phyloP scores from a whole-genome alignment of 2,329 filamentous ascomycete genomes.

The Pseudocercospora musae region DNA sequence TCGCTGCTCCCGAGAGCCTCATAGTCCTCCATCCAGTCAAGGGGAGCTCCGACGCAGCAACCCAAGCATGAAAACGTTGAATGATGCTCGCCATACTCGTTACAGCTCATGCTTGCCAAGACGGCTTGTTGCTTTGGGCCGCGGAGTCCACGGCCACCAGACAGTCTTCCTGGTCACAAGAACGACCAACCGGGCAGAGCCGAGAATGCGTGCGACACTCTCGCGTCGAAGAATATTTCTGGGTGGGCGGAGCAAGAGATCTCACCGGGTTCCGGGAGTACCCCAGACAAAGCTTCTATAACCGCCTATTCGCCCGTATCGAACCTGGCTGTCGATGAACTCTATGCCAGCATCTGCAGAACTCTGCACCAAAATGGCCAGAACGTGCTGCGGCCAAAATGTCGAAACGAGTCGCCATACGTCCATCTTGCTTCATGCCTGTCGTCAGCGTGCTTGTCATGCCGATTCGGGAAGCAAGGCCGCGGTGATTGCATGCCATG shows the following conservation, averaged over 20 bases:
- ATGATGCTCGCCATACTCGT: no score
- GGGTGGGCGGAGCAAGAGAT: background rate
- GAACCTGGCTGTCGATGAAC: background rate
- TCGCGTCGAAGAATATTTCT: background rate
- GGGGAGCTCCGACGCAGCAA: no score
- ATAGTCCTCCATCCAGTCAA: no score
- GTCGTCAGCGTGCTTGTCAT: background rate
- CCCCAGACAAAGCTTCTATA: background rate
- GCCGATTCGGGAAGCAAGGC: background rate
- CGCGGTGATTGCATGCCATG: background rate
- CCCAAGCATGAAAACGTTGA: no score
- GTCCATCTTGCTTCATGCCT: background rate
- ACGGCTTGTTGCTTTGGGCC: background rate
- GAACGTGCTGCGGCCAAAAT: background rate
- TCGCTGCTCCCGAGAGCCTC: no score
- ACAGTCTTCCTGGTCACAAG: background rate
- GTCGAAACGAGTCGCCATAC: background rate
- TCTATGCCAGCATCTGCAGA: background rate
- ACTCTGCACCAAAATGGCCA: background rate
- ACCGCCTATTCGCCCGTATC: background rate
- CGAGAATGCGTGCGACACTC: background rate
- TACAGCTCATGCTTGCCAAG: background rate
- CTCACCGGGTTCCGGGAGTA: background rate
- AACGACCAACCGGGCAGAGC: background rate
- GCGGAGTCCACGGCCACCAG: background rate